Evolutionary conservation across 73 alveolate genomes (phyloP), one percentile per base, ranked within the genome.

Genomic region (Halteria grandinella): DNA sequence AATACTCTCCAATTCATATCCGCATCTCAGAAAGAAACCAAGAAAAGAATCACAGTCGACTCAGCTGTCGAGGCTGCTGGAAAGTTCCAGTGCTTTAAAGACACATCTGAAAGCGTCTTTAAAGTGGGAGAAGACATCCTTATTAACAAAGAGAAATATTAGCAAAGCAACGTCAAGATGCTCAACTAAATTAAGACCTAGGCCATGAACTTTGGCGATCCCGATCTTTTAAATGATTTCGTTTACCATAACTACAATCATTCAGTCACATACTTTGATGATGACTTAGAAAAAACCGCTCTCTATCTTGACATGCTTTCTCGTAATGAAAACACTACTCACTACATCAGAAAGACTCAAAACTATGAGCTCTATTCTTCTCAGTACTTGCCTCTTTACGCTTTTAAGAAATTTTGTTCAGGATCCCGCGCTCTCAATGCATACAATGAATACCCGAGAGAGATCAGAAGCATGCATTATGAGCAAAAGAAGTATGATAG

Each of bases 1-100:
- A 72, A 84, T 55, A 49, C 93, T 55, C 66, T 91, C 31, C 91
- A 91, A 64, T 88, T 88, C 60, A 63, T 88, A 50, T 76, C 91
- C 28, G 41, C 69, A 29, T 69, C 55, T 45, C 55, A 51, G 52
- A 70, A 66, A 55, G 90, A 79, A 40, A 53, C 24, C 37, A 74
- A 55, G 37, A 70, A 52, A 20, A 73, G 23, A 23, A 24, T 48
- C 24, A 51, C 53, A 29, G 58, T 75, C 55, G 25, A 36, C 29
- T 40, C 36, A 14, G 55, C 64, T 7, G n/a, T 48, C 18, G 60
- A 72, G 43, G 31, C 64, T 34, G 43, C 52, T 10, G 70, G 59
- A 8, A 32, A 48, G 39, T 3, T 52, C 44, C 49, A 5, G 17
- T 33, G 36, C 48, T 51, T 51, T 5, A 64, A 64, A 21, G 79